A percentile compares a stretch with the other conserved stretches of the same genome.
Evolutionary conservation across 2,329 filamentous ascomycete genomes (phyloP).

Genomic region (Fusarium nurragi): DNA sequence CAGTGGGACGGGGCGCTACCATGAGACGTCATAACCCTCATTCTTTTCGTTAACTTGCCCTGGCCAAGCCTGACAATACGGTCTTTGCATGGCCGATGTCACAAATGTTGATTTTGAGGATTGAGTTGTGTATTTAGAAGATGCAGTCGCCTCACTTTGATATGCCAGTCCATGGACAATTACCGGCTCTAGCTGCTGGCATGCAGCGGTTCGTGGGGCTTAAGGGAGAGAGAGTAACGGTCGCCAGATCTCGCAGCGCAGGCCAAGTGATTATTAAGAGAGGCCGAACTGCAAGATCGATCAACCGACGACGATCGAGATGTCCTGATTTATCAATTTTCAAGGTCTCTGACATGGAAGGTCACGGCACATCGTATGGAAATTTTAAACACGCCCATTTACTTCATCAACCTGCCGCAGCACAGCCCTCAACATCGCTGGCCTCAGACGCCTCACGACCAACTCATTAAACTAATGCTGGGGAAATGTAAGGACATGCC

Average conservation of each 20-base stretch:
- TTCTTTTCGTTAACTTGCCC: constrained; percentile 11
- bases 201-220: constrained; percentile 36
- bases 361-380: constrained; percentile 6
- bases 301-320: constrained; percentile 29
- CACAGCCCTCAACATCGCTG: constrained; percentile 15
- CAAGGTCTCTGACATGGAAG: constrained; percentile 9
- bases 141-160: neutral
- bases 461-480: neutral
- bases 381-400: constrained; percentile 25
- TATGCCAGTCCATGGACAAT: neutral
- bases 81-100: neutral
- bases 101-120: neutral
- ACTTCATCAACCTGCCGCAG: constrained; percentile 14
- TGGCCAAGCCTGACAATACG: constrained; percentile 8
- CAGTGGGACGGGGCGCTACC: constrained; percentile 23
- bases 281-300: constrained; percentile 32
- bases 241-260: constrained; percentile 33
- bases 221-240: constrained; percentile 29
- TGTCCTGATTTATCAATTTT: constrained; percentile 7
- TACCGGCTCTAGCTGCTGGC: constrained; percentile 18
- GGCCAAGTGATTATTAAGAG: constrained; percentile 31
- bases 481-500: neutral
- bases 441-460: constrained; percentile 23
- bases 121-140: constrained; percentile 1
- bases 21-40: constrained; percentile 34